Conservation (phyloP, 805 yeast genomes). For the Nematodospora valgi region DNA sequence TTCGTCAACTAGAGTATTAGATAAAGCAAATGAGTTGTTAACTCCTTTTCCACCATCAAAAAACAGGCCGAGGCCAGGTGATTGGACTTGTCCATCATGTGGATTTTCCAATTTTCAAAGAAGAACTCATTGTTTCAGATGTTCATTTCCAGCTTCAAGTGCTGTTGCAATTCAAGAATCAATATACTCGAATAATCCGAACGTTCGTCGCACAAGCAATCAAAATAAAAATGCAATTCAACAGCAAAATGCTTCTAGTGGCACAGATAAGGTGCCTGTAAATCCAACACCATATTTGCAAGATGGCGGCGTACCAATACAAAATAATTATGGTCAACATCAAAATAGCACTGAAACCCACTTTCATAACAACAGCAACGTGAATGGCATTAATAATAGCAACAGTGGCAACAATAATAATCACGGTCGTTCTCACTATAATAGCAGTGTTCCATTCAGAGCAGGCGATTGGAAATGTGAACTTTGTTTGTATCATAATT, state of each 20-base stretch:
- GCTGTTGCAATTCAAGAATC: conserved; percentile 68
- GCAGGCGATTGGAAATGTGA: conserved; percentile 98
- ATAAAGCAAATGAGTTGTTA: conserved; percentile 75
- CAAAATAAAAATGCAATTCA: conserved; percentile 5
- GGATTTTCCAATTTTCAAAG: conserved; percentile 94
- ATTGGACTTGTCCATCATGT: conserved; percentile 97
- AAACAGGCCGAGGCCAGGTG: conserved; percentile 93
- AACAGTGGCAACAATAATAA: conserved; percentile 10
- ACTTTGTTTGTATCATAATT: conserved; percentile 81
- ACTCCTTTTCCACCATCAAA: conserved; percentile 82
- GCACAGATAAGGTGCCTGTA: no score
- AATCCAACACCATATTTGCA: no score
- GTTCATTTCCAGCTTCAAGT: conserved; percentile 80
- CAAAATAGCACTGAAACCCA: conserved; percentile 2
- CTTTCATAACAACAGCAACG: conserved; percentile 10
- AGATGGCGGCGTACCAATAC: conserved; percentile 7
- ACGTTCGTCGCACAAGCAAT: conserved; percentile 1
- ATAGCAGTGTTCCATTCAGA: conserved; percentile 77
- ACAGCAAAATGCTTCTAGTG: no score
- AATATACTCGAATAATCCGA: conserved; percentile 30
- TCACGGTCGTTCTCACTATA: conserved; percentile 14
- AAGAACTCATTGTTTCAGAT: conserved; percentile 89
- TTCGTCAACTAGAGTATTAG: conserved; percentile 72
- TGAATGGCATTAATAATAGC: conserved; percentile 11
- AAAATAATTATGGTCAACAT: not conserved